Evolutionary conservation across 2,329 filamentous ascomycete species (phyloP).

Genomic region (Fusarium sp.): DNA sequence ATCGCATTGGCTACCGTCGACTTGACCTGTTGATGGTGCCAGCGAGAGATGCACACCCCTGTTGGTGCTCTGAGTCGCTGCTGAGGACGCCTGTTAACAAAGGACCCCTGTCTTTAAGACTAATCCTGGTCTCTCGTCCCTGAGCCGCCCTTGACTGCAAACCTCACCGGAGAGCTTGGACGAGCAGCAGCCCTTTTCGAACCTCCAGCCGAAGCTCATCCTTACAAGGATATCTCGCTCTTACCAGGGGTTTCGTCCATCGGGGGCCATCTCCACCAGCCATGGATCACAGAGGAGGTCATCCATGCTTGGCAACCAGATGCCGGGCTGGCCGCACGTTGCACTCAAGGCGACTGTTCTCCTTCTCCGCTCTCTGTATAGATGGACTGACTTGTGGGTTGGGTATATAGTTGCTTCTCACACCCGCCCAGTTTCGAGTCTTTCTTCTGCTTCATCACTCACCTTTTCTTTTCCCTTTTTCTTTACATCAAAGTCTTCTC

Average conservation of each 20-base stretch:
- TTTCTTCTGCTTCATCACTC: constrained; percentile 39
- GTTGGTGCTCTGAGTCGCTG: constrained; percentile 24
- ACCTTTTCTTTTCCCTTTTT: constrained; percentile 43
- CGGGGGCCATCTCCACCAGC: constrained; percentile 34
- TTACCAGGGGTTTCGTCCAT: constrained; percentile 30
- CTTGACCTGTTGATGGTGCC: constrained; percentile 33
- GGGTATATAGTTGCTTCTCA: constrained; percentile 45
- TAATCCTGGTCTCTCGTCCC: constrained; percentile 22
- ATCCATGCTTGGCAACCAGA: constrained; percentile 34
- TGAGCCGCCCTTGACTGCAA: constrained; percentile 36
- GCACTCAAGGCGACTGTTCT: constrained; percentile 14
- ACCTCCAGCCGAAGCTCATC: constrained; percentile 26
- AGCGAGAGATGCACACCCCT: constrained; percentile 34
- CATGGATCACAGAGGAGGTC: constrained; percentile 26
- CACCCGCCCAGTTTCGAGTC: constrained; percentile 33
- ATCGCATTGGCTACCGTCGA: constrained; percentile 37
- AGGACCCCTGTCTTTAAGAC: constrained; percentile 16
- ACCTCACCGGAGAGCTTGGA: constrained; percentile 42
- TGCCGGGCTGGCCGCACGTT: constrained; percentile 37
- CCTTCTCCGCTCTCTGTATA: constrained; percentile 5
- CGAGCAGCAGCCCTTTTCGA: constrained; percentile 23
- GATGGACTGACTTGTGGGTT: constrained; percentile 15
- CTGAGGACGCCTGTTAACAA: constrained; percentile 27
- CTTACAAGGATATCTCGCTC: constrained; percentile 7
- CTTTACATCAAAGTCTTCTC: constrained; percentile 32